Evolutionary conservation across 1,139 yeast species (phyloP).

Genomic region (Pichiaceae sp.): DNA sequence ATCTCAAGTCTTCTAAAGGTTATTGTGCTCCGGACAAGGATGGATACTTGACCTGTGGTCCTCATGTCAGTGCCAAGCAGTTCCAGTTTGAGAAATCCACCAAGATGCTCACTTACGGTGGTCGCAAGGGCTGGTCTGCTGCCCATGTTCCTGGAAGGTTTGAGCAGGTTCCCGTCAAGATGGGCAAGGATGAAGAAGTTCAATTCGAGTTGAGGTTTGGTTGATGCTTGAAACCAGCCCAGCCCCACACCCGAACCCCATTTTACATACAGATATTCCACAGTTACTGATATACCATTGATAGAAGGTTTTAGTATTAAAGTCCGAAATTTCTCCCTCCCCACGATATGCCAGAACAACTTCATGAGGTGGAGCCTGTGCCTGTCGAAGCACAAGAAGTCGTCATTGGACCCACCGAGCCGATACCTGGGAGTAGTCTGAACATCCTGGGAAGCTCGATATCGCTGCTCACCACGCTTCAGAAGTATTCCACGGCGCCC

Average conservation of each 20-base stretch:
- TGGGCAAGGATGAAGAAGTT: conserved; percentile 36
- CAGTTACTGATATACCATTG: too few species aligned
- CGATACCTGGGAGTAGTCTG: too few species aligned
- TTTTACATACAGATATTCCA: too few species aligned
- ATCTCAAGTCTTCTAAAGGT: conserved; percentile 61
- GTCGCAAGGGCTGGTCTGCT: conserved; percentile 58
- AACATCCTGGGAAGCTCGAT: conserved; percentile 7
- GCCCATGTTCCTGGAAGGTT: conserved; percentile 38
- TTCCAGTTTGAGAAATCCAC: conserved; percentile 42
- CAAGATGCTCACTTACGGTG: conserved; percentile 53
- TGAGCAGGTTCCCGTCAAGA: conserved; percentile 44
- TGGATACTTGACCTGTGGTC: conserved; percentile 28
- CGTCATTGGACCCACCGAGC: too few species aligned
- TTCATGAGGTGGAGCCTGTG: neutral
- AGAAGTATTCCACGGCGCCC: conserved; percentile 56
- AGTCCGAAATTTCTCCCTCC: too few species aligned
- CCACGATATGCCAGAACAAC: too few species aligned
- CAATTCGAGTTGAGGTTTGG: conserved; percentile 36
- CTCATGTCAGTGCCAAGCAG: conserved; percentile 36
- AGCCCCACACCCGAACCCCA: too few species aligned
- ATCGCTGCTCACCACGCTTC: too few species aligned
- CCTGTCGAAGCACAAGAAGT: neutral
- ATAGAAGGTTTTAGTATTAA: too few species aligned
- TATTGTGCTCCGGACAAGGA: conserved; percentile 50
- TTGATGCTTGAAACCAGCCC: too few species aligned